Evolutionary conservation across 2,329 filamentous ascomycete species (phyloP), one percentile per base, ranked within the genome.

Genomic region (Aspergillus piperis): DNA sequence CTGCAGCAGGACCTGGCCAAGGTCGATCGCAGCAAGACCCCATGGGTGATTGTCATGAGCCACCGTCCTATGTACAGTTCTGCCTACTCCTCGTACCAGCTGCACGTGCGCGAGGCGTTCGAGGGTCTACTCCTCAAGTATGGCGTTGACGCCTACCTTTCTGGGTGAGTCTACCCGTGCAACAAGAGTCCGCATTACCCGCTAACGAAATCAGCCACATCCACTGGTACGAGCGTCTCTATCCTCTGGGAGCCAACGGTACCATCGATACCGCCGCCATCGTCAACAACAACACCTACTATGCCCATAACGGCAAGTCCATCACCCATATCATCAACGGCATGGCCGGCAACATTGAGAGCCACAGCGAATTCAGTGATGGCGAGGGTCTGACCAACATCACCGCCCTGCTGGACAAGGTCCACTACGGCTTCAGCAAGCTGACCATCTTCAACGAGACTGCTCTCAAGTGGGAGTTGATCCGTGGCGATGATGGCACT

Each of bases 261-360:
- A 78, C 74, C 15, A 75, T 84, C 70, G 72, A 81, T 71, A 62
- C 62, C 1, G 58, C 56, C 5, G 77, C 78, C 1, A 71, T 84
- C 41, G 60, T 81, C 53, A 74, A 82, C 69, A 80, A 82, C 62
- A 75, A 81, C 68, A 83, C 81, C 8, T 84, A 82, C 71, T 64
- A 68, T 50, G 77, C 77, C 57, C 82, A 82, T 63, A 72, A 79
- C 1, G 81, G 82, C 49, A 74, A 72, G 23, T 82, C 80, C 17
- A 79, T 84, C 61, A 81, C 80, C 1, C 80, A 83, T 60, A 72
- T 84, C 36, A 73, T 81, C 69, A 84, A 83, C 66, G 82, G 82
- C n/a, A 81, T 81, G 75, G 82, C 82, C 3, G 82, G 82, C 21
- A 83, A 83, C 62, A 77, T 83, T 47, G 82, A 83, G 64, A 80